Evolutionary conservation across 2,329 filamentous ascomycete species (phyloP).

Genomic region (Colletotrichum sp.): DNA sequence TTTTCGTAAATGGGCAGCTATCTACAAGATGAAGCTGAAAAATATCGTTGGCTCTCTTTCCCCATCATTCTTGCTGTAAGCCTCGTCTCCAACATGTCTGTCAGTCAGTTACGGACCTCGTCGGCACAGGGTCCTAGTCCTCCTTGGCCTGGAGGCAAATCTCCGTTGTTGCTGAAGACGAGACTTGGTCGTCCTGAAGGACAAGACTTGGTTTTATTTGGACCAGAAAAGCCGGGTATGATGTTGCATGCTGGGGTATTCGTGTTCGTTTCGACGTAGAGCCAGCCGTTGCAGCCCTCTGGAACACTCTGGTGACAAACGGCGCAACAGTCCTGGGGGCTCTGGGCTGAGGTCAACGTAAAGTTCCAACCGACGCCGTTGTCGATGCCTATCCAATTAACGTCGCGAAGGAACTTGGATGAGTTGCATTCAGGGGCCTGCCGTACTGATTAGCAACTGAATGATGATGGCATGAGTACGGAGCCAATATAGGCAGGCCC

Average conservation of each 20-base stretch:
- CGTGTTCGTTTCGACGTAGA: slow-evolving; percentile 3
- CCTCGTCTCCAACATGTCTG: neutral
- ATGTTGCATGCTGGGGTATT: slow-evolving; percentile 17
- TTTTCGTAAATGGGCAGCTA: neutral
- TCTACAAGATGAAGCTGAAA: neutral
- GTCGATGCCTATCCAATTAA: slow-evolving; percentile 22
- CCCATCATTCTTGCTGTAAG: neutral
- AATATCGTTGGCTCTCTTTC: neutral
- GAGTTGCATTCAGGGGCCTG: slow-evolving; percentile 5
- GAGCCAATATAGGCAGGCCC: neutral
- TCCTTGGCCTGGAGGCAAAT: slow-evolving; percentile 2
- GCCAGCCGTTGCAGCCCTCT: slow-evolving; percentile 24
- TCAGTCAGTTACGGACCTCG: neutral
- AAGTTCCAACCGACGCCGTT: slow-evolving; percentile 11
- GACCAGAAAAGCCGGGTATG: slow-evolving; percentile 18
- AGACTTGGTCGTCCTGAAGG: slow-evolving; percentile 20
- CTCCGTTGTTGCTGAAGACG: slow-evolving; percentile 7
- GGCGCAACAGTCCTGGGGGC: slow-evolving; percentile 17
- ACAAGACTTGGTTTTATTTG: slow-evolving; percentile 1
- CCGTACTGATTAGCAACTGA: neutral
- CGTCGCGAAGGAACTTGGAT: slow-evolving; percentile 2
- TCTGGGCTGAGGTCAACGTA: slow-evolving; percentile 4
- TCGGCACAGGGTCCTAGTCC: slow-evolving; percentile 20
- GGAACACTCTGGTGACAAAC: slow-evolving; percentile 12
- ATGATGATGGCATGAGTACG: neutral